Conservation (phyloP, 208 protist species). For the Porcisia hertigi region DNA sequence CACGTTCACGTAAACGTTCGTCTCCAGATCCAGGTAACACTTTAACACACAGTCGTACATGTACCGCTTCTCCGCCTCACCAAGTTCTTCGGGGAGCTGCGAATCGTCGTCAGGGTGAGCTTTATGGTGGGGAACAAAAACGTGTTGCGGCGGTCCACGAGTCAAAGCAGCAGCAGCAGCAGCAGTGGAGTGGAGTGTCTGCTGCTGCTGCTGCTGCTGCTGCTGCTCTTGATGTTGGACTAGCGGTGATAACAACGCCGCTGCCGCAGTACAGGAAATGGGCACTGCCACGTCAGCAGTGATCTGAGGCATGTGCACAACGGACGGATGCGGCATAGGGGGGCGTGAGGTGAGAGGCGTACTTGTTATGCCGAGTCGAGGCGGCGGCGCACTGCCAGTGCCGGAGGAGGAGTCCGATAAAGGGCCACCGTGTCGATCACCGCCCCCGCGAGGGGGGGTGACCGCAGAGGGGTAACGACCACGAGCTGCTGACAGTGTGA, state of each 20-base stretch:
- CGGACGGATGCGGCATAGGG: background rate
- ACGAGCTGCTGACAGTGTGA: conserved; percentile 2
- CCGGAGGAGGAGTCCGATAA: background rate
- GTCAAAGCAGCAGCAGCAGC: background rate
- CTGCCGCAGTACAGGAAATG: background rate
- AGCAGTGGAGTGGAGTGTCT: background rate
- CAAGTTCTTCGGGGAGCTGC: background rate
- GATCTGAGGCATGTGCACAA: background rate
- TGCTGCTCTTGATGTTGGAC: background rate
- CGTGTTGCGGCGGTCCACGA: background rate
- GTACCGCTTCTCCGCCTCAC: conserved; percentile 17
- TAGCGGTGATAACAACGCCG: background rate
- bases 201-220: background rate
- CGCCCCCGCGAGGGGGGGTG: conserved; percentile 15
- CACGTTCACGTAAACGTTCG: conserved; percentile 49
- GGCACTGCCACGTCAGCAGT: background rate
- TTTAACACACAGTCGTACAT: conserved; percentile 77
- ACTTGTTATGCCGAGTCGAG: background rate
- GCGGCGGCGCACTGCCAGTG: conserved; percentile 1
- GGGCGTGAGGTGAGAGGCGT: background rate
- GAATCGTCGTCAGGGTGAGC: background rate
- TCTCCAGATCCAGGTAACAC: conserved; percentile 68
- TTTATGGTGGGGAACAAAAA: no score
- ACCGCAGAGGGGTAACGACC: conserved; percentile 21
- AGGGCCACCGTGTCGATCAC: conserved; percentile 4